These are phyloP conservation scores for Parachlorella kessleri DNA, from an alignment of 139 green algal species.

Conservation along the genomic window DNA sequence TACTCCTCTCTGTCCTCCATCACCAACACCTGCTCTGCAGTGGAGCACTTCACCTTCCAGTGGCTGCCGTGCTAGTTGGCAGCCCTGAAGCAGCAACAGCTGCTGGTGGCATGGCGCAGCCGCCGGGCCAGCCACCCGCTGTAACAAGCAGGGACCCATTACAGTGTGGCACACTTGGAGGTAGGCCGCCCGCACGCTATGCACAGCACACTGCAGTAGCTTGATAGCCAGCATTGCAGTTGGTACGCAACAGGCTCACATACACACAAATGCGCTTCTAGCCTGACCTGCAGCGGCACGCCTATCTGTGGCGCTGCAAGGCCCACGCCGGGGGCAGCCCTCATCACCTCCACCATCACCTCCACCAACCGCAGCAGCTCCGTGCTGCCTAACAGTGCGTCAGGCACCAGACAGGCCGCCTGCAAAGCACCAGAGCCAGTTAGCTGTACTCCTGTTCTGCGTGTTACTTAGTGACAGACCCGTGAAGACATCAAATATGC, in stretches of 20 bases:
- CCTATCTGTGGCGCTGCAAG: constrained; percentile 40
- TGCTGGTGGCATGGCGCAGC: too few species aligned
- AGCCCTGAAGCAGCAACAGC: too few species aligned
- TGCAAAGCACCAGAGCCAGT: neutral
- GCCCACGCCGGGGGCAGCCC: constrained; percentile 34
- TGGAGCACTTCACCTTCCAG: too few species aligned
- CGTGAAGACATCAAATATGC: too few species aligned
- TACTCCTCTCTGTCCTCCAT: constrained; percentile 35
- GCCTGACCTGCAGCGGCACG: constrained; percentile 18
- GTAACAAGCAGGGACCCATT: neutral
- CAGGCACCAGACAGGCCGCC: constrained; percentile 14
- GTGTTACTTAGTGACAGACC: neutral
- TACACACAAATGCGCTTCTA: too few species aligned
- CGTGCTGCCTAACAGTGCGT: constrained; percentile 11
- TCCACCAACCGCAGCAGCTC: constrained; percentile 27
- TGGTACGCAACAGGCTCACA: too few species aligned
- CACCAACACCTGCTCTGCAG: constrained; percentile 33
- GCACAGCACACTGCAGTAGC: too few species aligned
- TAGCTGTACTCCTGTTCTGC: neutral
- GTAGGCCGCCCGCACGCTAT: too few species aligned
- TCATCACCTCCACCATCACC: constrained; percentile 30
- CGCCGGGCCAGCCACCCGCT: too few species aligned
- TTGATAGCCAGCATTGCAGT: too few species aligned
- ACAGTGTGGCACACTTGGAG: neutral
- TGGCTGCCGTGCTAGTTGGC: too few species aligned